Base-by-base conservation (phyloP, 116 monocot genomes). In the Papilionanthe hybrid region DNA sequence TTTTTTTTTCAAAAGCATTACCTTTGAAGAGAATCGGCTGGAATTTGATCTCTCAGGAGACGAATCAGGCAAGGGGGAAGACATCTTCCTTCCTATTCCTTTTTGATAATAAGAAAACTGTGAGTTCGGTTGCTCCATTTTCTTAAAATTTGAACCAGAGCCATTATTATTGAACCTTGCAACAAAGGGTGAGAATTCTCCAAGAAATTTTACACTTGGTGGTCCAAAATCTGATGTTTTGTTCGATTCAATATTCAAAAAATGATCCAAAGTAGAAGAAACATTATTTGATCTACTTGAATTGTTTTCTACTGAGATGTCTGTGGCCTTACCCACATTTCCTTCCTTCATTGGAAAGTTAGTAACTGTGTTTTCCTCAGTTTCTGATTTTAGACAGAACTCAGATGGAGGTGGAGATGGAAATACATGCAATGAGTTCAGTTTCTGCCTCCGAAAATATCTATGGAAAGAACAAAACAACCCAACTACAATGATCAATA, bases 191-290 rank as follows among this genome's bases (percentile, higher is more conserved):
- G 82, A 74, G 42, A 76, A 82, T 73, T 86, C 86, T 13, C 82
- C 79, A 56, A 86, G 78, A 43, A 82, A 79, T 49, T 82, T 43
- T 18, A 82, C 82, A 30, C 41, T 56, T n/a, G 86, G 76, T 27
- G 75, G 75, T 57, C 43, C 50, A 41, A 65, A 41, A 37, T 25
- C 43, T 43, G 25, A 29, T 43, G 29, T 22, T 9, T 85, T 47
- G 6, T 27, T 66, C 15, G 50, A 23, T 23, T 53, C 55, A 12
- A 22, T 23, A 29, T 13, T 28, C 9, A 9, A 9, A 37, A 37
- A 37, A 15, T 7, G 22, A 45, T 55, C 23, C 19, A 27, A 72
- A 10, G 30, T 13, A 1, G 27, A 72, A 37, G 72, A 17, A 5
- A 17, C 13, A 30, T 1, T 1, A 30, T 72, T 18, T 42, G 45